These are phyloP conservation scores for Mrakia blollopis DNA, from an alignment of 768 basidiomycete genomes.

Conservation along the genomic window DNA sequence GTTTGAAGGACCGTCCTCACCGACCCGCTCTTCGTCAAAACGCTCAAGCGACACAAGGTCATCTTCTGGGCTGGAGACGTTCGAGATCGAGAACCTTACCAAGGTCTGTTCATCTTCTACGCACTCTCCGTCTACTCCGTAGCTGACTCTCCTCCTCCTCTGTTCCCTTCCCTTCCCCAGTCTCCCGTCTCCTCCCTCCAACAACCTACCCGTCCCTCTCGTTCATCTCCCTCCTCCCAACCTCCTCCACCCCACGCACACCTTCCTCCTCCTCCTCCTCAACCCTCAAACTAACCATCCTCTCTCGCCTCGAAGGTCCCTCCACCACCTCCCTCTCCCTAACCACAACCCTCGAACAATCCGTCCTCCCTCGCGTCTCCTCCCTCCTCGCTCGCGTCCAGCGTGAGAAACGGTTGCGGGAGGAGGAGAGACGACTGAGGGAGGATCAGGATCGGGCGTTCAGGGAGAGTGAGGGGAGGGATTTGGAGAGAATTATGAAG, in stretches of 20 bases:
- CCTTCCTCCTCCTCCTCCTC: conserved; percentile 30
- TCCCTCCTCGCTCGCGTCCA: conserved; percentile 67
- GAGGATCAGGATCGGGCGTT: conserved; percentile 73
- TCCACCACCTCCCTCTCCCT: conserved; percentile 63
- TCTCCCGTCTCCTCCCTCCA: conserved; percentile 56
- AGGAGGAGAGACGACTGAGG: conserved; percentile 58
- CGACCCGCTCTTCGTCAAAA: conserved; percentile 62
- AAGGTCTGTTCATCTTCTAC: conserved; percentile 48
- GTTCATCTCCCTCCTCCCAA: conserved; percentile 73
- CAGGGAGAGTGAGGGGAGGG: conserved; percentile 58
- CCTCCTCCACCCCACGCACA: conserved; percentile 38
- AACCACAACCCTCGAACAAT: conserved; percentile 59
- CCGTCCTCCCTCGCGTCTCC: conserved; percentile 72
- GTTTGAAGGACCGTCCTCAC: conserved; percentile 63
- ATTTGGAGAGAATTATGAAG: conserved; percentile 60
- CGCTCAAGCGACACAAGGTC: conserved; percentile 67
- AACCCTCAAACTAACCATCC: conserved; percentile 62
- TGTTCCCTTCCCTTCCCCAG: conserved; percentile 37
- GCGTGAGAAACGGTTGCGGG: conserved; percentile 45
- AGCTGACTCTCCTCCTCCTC: not conserved
- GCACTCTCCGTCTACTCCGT: not conserved
- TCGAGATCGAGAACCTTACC: conserved; percentile 73
- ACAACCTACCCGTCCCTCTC: conserved; percentile 91
- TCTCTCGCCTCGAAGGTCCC: conserved; percentile 77
- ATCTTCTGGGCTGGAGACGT: conserved; percentile 92